Base-by-base conservation (phyloP, 371 early-diverging fungal species). In the Rhizopus delemar region DNA sequence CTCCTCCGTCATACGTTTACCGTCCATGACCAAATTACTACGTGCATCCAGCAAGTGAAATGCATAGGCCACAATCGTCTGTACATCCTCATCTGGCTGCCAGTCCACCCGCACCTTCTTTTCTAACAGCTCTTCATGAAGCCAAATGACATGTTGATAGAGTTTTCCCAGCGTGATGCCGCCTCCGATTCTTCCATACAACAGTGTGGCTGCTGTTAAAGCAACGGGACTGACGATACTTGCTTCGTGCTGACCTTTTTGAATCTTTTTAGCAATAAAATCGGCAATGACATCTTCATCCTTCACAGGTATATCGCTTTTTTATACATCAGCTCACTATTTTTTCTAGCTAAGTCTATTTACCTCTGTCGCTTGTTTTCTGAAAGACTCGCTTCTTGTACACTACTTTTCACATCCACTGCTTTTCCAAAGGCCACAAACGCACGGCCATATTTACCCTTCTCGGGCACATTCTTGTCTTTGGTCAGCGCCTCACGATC, bases 61-160 rank as follows among this genome's bases (percentile, higher is more conserved):
- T 8, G 78, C 49, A 50, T 77, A 80, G 1, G 70, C 54, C 1
- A 80, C 69, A 41, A 80, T 60, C 1, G 70, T 59, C 15, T 67
- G 53, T 0, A 70, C 68, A 56, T 80, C 81, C 48, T 80, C 81
- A 58, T 70, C 71, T 0, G 68, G 69, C 54, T 80, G 70, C 81
- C 81, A 80, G 33, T 80, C 81, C 7, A 80, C 35, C 5, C 53
- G 49, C n/a, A 76, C 63, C 2, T 54, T 46, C 39, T 69, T 76
- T 16, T 68, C 58, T 0, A 56, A 22, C 1, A 79, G 15, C 22
- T 76, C 72, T 28, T 68, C 56, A 29, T 71, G 64, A 34, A 77
- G 60, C 77, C 80, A 77, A 28, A 51, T 60, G 1, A 75, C 64
- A 34, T 70, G 72, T n/a, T 71, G 66, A 51, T 74, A 59, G n/a